phyloP scores from a whole-genome alignment of 345 rosid species.

The Gossypium herbaceum region DNA sequence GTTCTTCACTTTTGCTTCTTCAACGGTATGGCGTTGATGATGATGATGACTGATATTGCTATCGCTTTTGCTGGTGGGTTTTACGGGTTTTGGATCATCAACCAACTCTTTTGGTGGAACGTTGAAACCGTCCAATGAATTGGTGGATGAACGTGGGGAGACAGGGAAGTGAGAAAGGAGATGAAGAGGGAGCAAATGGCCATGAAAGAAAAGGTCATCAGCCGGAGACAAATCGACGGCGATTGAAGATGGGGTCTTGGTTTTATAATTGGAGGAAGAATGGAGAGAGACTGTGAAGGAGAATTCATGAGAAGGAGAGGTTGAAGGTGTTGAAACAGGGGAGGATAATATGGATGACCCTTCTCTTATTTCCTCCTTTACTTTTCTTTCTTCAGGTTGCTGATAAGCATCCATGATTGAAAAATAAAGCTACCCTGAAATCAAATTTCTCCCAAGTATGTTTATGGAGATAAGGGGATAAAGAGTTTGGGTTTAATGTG shows the following conservation, averaged over 20 bases:
- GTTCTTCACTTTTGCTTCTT: constrained; percentile 25
- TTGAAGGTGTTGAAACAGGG: constrained; percentile 51
- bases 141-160: constrained; percentile 69
- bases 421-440: constrained; percentile 12
- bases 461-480: too few relatives aligned
- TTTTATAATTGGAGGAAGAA: constrained; percentile 40
- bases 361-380: constrained; percentile 8
- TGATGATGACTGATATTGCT: constrained; percentile 8
- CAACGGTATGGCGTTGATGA: background rate
- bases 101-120: constrained; percentile 45
- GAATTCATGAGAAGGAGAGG: constrained; percentile 93
- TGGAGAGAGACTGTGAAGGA: constrained; percentile 88
- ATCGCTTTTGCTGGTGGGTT: background rate
- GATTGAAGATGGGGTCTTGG: constrained; percentile 35
- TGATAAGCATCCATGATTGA: constrained; percentile 44
- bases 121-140: constrained; percentile 62
- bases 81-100: constrained; percentile 27
- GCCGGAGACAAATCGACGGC: constrained; percentile 86
- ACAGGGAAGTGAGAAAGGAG: constrained; percentile 74
- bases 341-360: constrained; percentile 17
- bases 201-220: constrained; percentile 95
- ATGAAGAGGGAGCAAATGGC: constrained; percentile 89
- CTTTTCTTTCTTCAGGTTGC: constrained; percentile 31
- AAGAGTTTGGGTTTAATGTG: constrained; percentile 21
- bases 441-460: too few relatives aligned